These are phyloP conservation scores for Globisporangium perplexum DNA, from an alignment of 352 stramenopile genomes.

Conservation along the genomic window DNA sequence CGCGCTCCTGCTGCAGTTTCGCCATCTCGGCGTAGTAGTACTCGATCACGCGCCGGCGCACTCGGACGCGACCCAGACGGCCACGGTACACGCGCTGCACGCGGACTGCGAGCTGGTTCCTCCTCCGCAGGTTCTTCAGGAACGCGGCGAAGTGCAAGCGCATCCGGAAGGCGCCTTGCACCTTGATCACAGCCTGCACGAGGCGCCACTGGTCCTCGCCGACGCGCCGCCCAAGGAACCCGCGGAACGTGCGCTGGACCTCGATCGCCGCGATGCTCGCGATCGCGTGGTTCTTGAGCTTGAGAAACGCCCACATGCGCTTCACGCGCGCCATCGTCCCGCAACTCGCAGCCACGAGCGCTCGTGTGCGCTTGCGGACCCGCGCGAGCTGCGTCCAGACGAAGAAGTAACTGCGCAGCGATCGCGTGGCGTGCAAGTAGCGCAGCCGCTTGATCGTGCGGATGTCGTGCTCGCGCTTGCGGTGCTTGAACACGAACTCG, in stretches of 20 bases:
- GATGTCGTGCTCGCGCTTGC: conserved; percentile 41
- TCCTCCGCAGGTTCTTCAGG: conserved; percentile 29
- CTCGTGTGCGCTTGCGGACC: conserved; percentile 29
- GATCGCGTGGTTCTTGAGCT: conserved; percentile 36
- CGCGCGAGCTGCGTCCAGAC: conserved; percentile 28
- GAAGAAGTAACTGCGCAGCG: conserved; percentile 30
- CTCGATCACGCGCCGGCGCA: conserved; percentile 27
- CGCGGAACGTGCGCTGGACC: conserved; percentile 56
- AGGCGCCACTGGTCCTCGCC: conserved; percentile 28
- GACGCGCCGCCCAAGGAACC: conserved; percentile 28
- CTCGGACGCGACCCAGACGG: conserved; percentile 34
- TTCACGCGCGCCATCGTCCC: conserved; percentile 27
- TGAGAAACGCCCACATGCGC: conserved; percentile 27
- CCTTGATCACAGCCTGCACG: conserved; percentile 43
- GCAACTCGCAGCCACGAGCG: conserved; percentile 23
- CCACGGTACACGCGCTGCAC: conserved; percentile 61
- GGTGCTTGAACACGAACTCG: conserved; percentile 33
- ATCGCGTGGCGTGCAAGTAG: conserved; percentile 41
- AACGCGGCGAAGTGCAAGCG: conserved; percentile 51
- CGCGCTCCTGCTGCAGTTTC: conserved; percentile 42
- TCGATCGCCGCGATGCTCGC: conserved; percentile 47
- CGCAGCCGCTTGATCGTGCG: conserved; percentile 47
- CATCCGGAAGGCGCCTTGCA: conserved; percentile 65
- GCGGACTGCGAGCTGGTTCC: conserved; percentile 40
- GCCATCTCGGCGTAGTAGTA: conserved; percentile 58